phyloP scores from a whole-genome alignment of 1,139 yeast species.

The Taphrina sp. region DNA sequence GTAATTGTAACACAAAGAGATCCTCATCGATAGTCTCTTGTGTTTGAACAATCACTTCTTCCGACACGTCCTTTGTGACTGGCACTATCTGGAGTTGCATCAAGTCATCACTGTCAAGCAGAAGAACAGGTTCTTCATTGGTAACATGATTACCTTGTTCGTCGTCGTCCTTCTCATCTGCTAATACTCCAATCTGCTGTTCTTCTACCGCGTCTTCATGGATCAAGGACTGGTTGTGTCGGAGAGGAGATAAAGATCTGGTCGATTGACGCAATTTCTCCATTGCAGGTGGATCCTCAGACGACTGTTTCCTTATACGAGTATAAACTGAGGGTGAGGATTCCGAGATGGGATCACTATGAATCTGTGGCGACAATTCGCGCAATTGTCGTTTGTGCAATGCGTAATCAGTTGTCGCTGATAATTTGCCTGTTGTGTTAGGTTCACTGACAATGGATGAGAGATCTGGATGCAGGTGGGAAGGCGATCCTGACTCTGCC shows the following conservation, averaged over 20 bases:
- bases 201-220: conserved; percentile 1
- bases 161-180: not conserved
- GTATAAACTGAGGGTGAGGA: conserved; percentile 22
- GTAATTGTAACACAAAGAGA: conserved; percentile 24
- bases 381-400: conserved; percentile 5
- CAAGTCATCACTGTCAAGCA: conserved; percentile 4
- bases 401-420: not conserved
- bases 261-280: not conserved
- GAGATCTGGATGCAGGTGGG: too few relatives aligned
- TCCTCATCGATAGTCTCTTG: conserved; percentile 20
- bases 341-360: conserved; percentile 23
- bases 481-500: not conserved
- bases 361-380: conserved; percentile 8
- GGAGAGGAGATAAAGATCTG: not conserved
- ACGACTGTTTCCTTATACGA: conserved; percentile 14
- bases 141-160: not conserved
- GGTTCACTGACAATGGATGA: too few relatives aligned
- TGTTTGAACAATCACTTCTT: not conserved
- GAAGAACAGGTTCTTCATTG: not conserved
- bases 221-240: not conserved
- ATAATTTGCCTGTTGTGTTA: too few relatives aligned
- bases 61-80: not conserved
- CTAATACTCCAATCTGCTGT: not conserved
- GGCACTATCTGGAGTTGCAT: conserved; percentile 14
- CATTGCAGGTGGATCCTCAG: conserved; percentile 7